These are phyloP conservation scores for Neurospora sp. DNA, from an alignment of 495 filamentous ascomycete genomes.

Conservation along the genomic window DNA sequence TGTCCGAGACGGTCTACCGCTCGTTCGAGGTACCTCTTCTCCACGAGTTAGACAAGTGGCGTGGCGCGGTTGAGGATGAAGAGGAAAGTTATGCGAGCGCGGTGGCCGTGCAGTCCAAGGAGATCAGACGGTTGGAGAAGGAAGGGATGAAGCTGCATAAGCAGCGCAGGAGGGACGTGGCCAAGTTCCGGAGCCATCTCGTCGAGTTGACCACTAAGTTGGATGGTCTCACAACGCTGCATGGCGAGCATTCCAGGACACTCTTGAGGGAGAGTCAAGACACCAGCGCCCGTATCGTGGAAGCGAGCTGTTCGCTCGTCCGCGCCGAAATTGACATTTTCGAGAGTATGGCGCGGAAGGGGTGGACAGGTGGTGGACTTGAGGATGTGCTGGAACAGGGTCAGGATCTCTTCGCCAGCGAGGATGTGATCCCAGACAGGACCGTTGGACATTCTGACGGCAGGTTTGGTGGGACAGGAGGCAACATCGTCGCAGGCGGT, in stretches of 20 bases:
- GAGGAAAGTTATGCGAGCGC: constrained; percentile 46
- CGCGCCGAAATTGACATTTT: constrained; percentile 58
- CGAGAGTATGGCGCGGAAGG: constrained; percentile 52
- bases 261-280: constrained; percentile 49
- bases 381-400: constrained; percentile 52
- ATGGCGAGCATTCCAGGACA: constrained; percentile 45
- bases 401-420: constrained; percentile 49
- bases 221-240: constrained; percentile 48
- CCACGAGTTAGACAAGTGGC: constrained; percentile 54
- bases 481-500: constrained; percentile 12
- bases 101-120: constrained; percentile 36
- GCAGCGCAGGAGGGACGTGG: constrained; percentile 43
- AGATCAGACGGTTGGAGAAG: constrained; percentile 50
- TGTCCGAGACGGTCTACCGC: constrained; percentile 53
- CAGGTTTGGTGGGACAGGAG: constrained; percentile 3
- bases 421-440: constrained; percentile 9
- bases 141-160: constrained; percentile 49
- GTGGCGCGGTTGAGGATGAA: constrained; percentile 46
- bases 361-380: constrained; percentile 53
- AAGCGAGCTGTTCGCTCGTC: constrained; percentile 50
- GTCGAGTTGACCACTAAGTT: constrained; percentile 49
- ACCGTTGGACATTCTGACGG: constrained; percentile 8
- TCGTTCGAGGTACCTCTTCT: constrained; percentile 54
- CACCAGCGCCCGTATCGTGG: constrained; percentile 45
- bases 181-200: constrained; percentile 42